Conservation (phyloP, 148 eudicot species). For the Rhododendron williamsianum region DNA sequence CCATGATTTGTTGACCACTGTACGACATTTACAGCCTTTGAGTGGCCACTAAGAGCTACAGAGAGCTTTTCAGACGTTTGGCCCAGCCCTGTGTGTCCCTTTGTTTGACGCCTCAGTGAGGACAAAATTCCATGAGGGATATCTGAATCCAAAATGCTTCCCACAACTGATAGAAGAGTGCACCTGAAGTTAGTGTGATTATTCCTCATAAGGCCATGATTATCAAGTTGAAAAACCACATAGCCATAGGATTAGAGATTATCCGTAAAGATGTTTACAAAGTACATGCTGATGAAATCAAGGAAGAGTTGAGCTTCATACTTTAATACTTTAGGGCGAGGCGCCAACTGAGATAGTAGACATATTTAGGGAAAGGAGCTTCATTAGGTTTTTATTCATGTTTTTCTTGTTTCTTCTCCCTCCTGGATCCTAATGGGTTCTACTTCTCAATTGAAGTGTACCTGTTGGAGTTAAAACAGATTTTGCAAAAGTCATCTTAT, state of each 20-base stretch:
- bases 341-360: background rate
- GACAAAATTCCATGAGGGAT: constrained; percentile 48
- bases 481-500: no score
- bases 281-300: background rate
- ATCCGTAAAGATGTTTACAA: background rate
- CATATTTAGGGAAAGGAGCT: background rate
- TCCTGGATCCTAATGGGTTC: background rate
- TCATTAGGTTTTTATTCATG: background rate
- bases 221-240: background rate
- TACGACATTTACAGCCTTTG: constrained; percentile 59
- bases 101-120: constrained; percentile 35
- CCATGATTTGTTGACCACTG: constrained; percentile 71
- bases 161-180: constrained; percentile 37
- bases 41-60: constrained; percentile 52
- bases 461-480: background rate
- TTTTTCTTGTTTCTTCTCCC: background rate
- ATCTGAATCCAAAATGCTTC: constrained; percentile 56
- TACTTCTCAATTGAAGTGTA: background rate
- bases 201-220: background rate
- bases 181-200: background rate
- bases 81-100: constrained; percentile 12
- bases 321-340: background rate
- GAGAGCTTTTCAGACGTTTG: constrained; percentile 37
- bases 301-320: background rate
- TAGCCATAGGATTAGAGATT: background rate